Evolutionary conservation across 768 basidiomycete genomes (phyloP).

Genomic region (Serpula lacrymans): DNA sequence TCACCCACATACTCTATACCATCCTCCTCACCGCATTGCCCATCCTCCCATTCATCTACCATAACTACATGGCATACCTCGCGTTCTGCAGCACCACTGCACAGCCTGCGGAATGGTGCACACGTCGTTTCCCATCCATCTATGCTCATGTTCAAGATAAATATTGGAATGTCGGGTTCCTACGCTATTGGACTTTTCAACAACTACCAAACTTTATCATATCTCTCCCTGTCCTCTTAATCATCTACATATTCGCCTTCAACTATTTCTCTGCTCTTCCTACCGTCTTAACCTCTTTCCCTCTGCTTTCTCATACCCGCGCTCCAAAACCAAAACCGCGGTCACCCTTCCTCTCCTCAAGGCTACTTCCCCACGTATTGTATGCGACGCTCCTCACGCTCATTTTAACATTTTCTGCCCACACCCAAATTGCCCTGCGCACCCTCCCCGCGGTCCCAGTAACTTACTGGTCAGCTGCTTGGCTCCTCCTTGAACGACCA

Average conservation of each 20-base stretch:
- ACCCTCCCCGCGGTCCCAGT: slow-evolving; percentile 73
- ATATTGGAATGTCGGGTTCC: slow-evolving; percentile 87
- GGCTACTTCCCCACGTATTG: slow-evolving; percentile 68
- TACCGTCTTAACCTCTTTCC: neutral
- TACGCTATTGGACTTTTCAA: slow-evolving; percentile 79
- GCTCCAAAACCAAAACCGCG: slow-evolving; percentile 1
- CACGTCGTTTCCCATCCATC: slow-evolving; percentile 53
- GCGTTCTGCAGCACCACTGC: slow-evolving; percentile 54
- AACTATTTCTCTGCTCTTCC: slow-evolving; percentile 18
- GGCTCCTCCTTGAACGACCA: slow-evolving; percentile 51
- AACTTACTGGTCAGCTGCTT: slow-evolving; percentile 83
- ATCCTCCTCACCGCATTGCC: slow-evolving; percentile 43
- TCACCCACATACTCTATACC: slow-evolving; percentile 32
- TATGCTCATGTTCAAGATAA: slow-evolving; percentile 78
- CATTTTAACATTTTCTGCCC: slow-evolving; percentile 72
- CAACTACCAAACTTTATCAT: slow-evolving; percentile 91
- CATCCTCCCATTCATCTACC: slow-evolving; percentile 63
- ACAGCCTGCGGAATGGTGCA: slow-evolving; percentile 60
- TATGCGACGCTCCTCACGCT: slow-evolving; percentile 63
- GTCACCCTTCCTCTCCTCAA: slow-evolving; percentile 34
- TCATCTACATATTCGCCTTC: slow-evolving; percentile 35
- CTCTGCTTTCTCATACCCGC: slow-evolving; percentile 3
- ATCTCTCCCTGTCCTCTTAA: slow-evolving; percentile 62
- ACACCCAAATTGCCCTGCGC: slow-evolving; percentile 85
- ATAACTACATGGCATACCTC: slow-evolving; percentile 66